phyloP scores from a whole-genome alignment of 1,139 yeast genomes.

The Nadsonia commutata region DNA sequence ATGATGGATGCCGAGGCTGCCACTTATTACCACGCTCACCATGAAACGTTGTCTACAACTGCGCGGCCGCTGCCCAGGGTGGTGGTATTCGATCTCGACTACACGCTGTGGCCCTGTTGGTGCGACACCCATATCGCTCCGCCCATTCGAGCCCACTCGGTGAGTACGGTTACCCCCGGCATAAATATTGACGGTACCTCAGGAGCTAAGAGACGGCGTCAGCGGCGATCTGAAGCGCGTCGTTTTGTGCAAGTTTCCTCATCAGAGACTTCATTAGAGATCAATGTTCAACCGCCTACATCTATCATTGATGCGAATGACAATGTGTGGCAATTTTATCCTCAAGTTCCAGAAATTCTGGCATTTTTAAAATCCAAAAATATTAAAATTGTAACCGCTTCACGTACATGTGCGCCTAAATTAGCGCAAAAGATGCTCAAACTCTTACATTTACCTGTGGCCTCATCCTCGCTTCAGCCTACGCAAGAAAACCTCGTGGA shows the following conservation, averaged over 20 bases:
- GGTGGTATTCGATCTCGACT: conserved; percentile 63
- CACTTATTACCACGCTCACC: background rate
- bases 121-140: conserved; percentile 52
- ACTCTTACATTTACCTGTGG: conserved; percentile 30
- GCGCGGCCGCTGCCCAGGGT: conserved; percentile 32
- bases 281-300: no score
- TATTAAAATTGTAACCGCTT: conserved; percentile 40
- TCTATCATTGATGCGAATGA: conserved; percentile 34
- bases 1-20: background rate
- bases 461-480: no score
- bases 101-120: conserved; percentile 66
- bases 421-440: conserved; percentile 44
- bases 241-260: no score
- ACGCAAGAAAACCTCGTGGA: conserved; percentile 18
- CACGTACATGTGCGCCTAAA: conserved; percentile 50
- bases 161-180: no score
- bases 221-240: no score
- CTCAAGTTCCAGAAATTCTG: conserved; percentile 47
- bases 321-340: conserved; percentile 35
- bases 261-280: no score
- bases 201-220: no score
- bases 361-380: conserved; percentile 25
- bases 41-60: background rate
- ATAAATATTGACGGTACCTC: no score
- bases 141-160: conserved; percentile 37